phyloP scores from a whole-genome alignment of 1,284 basidiomycete species.

The Sporisorium graminicola region DNA sequence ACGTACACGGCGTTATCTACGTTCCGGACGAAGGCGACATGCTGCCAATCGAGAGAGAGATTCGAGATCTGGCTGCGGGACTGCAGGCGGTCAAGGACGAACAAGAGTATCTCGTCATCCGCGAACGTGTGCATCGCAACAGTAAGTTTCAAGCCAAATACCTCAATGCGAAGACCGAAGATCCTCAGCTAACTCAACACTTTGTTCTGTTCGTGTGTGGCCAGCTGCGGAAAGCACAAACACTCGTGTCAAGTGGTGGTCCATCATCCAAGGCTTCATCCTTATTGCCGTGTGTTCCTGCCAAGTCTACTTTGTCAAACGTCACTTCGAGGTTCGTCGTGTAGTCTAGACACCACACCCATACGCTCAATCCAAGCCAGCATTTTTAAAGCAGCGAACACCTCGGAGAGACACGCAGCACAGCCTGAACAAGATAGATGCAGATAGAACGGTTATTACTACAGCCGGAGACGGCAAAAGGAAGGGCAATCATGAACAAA shows the following conservation, averaged over 20 bases:
- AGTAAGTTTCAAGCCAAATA: constrained; percentile 71
- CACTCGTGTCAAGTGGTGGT: constrained; percentile 98
- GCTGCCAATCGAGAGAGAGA: constrained; percentile 91
- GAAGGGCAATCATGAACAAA: not conserved
- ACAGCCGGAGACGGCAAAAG: constrained; percentile 18
- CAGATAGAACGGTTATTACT: constrained; percentile 30
- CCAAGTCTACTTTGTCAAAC: constrained; percentile 98
- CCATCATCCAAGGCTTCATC: constrained; percentile 87
- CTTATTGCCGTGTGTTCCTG: constrained; percentile 91
- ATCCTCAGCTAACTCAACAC: not conserved
- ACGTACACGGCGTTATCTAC: constrained; percentile 97
- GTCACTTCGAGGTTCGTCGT: constrained; percentile 61
- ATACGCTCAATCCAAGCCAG: not conserved
- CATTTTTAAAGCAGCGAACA: not conserved
- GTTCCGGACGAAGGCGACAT: constrained; percentile 82
- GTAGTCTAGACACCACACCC: constrained; percentile 34
- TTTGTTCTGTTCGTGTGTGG: not conserved
- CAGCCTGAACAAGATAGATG: not conserved
- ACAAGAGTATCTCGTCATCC: constrained; percentile 96
- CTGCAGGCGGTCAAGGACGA: constrained; percentile 95
- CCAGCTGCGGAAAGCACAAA: constrained; percentile 75
- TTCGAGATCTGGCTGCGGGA: constrained; percentile 85
- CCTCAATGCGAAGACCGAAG: not conserved
- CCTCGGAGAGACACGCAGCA: not conserved
- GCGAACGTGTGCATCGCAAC: constrained; percentile 92